These are phyloP conservation scores for Fraxinus angustifolia DNA, from an alignment of 305 asterid species.

Conservation along the genomic window DNA sequence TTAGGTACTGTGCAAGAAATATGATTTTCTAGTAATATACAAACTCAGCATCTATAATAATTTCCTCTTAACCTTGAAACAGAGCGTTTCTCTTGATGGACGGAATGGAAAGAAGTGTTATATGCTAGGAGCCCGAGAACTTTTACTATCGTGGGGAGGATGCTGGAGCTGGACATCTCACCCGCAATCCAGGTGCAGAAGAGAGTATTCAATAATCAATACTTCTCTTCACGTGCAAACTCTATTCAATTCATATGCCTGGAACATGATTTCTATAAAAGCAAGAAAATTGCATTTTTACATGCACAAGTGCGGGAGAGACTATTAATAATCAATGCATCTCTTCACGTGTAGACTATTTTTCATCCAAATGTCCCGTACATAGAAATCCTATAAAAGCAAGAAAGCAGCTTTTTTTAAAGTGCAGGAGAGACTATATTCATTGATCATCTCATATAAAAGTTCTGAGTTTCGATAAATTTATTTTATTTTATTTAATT, in stretches of 20 bases:
- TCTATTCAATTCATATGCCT: not conserved
- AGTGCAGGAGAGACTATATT: not conserved
- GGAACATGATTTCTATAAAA: not conserved
- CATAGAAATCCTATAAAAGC: not conserved
- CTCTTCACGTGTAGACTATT: not conserved
- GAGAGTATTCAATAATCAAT: not conserved
- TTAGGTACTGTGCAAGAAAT: not conserved
- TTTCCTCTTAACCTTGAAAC: not conserved
- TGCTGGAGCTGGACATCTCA: slow-evolving; percentile 26
- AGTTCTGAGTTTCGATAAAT: not conserved
- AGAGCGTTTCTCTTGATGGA: slow-evolving; percentile 27
- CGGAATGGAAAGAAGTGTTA: slow-evolving; percentile 33
- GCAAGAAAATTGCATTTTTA: not conserved
- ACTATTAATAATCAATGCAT: not conserved
- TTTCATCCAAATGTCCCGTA: not conserved
- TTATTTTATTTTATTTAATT: not conserved
- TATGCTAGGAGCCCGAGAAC: slow-evolving; percentile 28
- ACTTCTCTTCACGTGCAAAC: not conserved
- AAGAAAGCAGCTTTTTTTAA: not conserved
- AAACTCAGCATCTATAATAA: not conserved
- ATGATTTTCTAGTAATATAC: not conserved
- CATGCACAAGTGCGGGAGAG: not conserved
- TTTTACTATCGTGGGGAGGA: slow-evolving; percentile 28
- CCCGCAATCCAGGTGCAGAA: slow-evolving; percentile 28
- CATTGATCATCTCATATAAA: not conserved